Evolutionary conservation across 2,329 filamentous ascomycete species (phyloP).

Genomic region (Colletotrichum agaves): DNA sequence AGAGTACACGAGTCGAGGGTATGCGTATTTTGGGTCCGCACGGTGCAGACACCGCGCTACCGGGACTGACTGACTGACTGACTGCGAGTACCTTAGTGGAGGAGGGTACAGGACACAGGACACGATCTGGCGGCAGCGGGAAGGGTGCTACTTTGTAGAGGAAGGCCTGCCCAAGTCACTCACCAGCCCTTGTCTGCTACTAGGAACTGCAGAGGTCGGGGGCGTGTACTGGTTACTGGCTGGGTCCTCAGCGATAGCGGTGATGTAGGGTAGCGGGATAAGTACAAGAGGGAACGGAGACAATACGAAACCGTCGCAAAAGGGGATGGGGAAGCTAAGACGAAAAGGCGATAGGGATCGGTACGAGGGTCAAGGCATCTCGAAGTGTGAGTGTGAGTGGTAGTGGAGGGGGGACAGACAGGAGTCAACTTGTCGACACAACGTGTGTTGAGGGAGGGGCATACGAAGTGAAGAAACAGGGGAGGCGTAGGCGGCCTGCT

Average conservation of each 20-base stretch:
- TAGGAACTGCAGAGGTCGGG: too few relatives aligned
- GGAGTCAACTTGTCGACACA: neutral
- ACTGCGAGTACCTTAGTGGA: neutral
- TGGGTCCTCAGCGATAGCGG: neutral
- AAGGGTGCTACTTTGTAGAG: constrained; percentile 1
- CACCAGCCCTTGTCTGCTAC: too few relatives aligned
- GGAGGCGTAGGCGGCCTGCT: constrained; percentile 16
- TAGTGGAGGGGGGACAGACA: constrained; percentile 2
- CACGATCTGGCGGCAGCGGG: constrained; percentile 33
- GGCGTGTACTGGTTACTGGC: too few relatives aligned
- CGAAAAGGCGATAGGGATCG: constrained; percentile 29
- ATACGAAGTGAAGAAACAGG: constrained; percentile 14
- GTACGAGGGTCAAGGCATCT: constrained; percentile 18
- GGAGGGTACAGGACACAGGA: neutral
- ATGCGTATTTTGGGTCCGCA: constrained; percentile 29
- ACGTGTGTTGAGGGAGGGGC: neutral
- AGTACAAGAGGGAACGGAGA: constrained; percentile 33
- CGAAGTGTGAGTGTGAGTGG: neutral
- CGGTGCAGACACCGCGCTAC: constrained; percentile 34
- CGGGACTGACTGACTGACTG: constrained; percentile 29
- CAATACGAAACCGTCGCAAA: constrained; percentile 38
- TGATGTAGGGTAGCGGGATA: constrained; percentile 20
- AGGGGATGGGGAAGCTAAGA: constrained; percentile 33
- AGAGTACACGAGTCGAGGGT: constrained; percentile 37
- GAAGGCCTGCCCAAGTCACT: neutral